These are phyloP conservation scores for Nissolia schottii DNA, from an alignment of 306 rosid genomes.

Conservation along the genomic window DNA sequence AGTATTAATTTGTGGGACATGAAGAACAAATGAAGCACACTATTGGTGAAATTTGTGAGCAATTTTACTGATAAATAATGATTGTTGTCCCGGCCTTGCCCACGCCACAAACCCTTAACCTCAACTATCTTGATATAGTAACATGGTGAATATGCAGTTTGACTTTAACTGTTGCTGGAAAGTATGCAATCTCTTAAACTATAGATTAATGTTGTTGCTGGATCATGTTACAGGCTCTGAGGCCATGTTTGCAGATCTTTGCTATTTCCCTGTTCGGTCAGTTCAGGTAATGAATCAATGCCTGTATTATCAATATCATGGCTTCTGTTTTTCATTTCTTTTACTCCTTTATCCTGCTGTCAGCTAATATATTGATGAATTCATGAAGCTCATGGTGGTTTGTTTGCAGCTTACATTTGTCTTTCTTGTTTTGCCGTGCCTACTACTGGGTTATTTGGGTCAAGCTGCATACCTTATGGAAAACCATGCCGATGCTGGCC, in stretches of 20 bases:
- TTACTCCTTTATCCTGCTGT: slow-evolving; percentile 11
- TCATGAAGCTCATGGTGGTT: slow-evolving; percentile 28
- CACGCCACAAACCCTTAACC: not conserved
- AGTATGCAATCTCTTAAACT: not conserved
- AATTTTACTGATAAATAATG: not conserved
- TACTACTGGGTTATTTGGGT: slow-evolving; percentile 96
- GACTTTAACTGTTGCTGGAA: not conserved
- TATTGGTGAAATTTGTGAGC: not conserved
- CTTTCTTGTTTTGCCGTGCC: slow-evolving; percentile 57
- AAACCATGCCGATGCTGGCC: slow-evolving; percentile 54
- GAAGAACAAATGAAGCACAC: not conserved
- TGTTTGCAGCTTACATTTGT: slow-evolving; percentile 62
- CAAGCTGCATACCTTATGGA: slow-evolving; percentile 98
- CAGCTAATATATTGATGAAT: slow-evolving; percentile 15
- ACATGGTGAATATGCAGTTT: slow-evolving; percentile 1
- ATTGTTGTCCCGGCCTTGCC: not conserved
- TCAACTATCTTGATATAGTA: not conserved
- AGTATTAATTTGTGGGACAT: not conserved
- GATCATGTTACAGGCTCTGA: slow-evolving; percentile 77
- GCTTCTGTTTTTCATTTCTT: not conserved
- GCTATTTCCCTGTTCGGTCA: slow-evolving; percentile 91
- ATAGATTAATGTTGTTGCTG: slow-evolving; percentile 20
- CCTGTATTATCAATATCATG: slow-evolving; percentile 15
- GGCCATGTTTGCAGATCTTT: slow-evolving; percentile 99
- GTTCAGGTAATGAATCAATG: slow-evolving; percentile 73